Evolutionary conservation across 805 yeast species (phyloP).

Genomic region (Limtongia smithiae): DNA sequence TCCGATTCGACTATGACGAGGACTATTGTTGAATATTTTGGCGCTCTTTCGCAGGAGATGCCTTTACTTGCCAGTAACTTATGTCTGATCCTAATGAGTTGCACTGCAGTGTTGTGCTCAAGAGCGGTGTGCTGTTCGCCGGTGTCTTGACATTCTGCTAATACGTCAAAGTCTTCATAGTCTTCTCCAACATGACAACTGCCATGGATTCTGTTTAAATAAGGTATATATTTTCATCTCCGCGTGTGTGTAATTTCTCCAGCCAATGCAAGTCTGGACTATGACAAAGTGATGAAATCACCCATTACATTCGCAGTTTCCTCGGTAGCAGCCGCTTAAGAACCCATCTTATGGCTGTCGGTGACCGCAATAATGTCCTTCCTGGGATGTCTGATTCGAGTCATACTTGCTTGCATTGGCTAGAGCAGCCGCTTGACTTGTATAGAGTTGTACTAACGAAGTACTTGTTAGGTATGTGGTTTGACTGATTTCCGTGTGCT

Average conservation of each 20-base stretch:
- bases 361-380: slow-evolving; percentile 30
- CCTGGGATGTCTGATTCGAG: slow-evolving; percentile 30
- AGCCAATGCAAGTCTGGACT: no score
- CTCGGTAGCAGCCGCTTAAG: slow-evolving; percentile 31
- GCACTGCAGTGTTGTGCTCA: background rate
- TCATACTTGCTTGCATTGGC: no score
- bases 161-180: background rate
- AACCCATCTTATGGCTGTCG: slow-evolving; percentile 30
- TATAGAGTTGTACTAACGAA: no score
- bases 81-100: slow-evolving; percentile 20
- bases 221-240: no score
- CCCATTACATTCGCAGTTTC: slow-evolving; percentile 31
- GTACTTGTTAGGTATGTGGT: no score
- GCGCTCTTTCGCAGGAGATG: slow-evolving; percentile 27
- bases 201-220: no score
- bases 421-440: no score
- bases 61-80: slow-evolving; percentile 30
- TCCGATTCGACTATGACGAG: slow-evolving; percentile 32
- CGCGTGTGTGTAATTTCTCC: no score
- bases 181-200: no score
- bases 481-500: no score
- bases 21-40: slow-evolving; percentile 16
- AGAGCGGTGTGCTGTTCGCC: background rate
- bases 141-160: background rate
- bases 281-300: slow-evolving; percentile 25